Percentiles rank a stretch among this genome's conserved stretches.
Conservation (phyloP, 148 eudicot species). For the Pharnaceum exiguum region DNA sequence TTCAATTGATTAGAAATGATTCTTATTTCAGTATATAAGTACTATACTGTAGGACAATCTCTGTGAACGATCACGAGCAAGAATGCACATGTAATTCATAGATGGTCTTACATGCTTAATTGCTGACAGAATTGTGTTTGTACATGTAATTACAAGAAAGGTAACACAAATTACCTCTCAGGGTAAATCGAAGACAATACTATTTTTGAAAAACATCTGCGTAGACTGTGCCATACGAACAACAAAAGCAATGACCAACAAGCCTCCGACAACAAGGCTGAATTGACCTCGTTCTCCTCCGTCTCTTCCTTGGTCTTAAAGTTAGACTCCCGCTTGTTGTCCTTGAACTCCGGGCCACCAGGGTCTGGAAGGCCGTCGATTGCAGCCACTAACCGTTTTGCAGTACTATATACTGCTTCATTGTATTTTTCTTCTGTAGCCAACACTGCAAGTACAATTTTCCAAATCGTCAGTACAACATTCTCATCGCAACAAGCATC, state of each 20-base stretch:
- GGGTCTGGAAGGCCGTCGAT: constrained; percentile 95
- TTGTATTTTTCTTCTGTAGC: constrained; percentile 98
- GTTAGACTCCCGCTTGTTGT: constrained; percentile 90
- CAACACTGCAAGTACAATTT: constrained; percentile 51
- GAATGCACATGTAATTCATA: too few relatives aligned
- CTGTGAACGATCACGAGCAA: too few relatives aligned
- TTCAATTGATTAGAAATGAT: not conserved
- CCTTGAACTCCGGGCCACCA: constrained; percentile 76
- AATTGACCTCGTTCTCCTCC: constrained; percentile 93
- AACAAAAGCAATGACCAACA: constrained; percentile 87
- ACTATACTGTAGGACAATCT: too few relatives aligned
- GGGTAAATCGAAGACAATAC: constrained; percentile 9
- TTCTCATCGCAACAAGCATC: not conserved
- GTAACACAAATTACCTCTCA: constrained; percentile 9
- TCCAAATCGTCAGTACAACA: constrained; percentile 1
- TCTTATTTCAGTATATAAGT: constrained; percentile 6
- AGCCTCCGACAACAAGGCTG: constrained; percentile 92
- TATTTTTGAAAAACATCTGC: constrained; percentile 90
- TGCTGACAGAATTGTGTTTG: too few relatives aligned
- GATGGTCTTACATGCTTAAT: too few relatives aligned
- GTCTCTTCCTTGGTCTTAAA: constrained; percentile 94
- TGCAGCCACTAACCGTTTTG: constrained; percentile 86
- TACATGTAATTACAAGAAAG: constrained; percentile 32
- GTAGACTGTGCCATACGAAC: constrained; percentile 99
- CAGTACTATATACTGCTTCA: constrained; percentile 78